A percentile compares a stretch with the other conserved stretches of the same genome.
Evolutionary conservation across 163 green algal genomes (phyloP).

Genomic region (Coccomyxa subellipsoidea): DNA sequence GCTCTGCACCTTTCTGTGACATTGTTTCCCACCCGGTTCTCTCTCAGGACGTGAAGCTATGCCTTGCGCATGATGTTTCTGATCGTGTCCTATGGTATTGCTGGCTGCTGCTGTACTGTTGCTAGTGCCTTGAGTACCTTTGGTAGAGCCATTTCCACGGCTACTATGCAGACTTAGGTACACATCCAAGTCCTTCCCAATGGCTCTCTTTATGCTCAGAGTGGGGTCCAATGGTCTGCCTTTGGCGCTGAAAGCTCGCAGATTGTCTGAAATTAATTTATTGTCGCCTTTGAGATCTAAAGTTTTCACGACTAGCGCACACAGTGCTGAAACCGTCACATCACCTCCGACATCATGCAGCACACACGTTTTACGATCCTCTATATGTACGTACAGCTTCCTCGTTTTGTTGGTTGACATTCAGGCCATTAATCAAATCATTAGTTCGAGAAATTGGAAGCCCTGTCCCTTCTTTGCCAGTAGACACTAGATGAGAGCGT

Average conservation of each 20-base stretch:
- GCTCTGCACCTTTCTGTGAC: not conserved
- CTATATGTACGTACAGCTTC: not conserved
- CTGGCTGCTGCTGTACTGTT: not conserved
- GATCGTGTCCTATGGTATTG: not conserved
- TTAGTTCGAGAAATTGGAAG: too few relatives aligned
- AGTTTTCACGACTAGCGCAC: not conserved
- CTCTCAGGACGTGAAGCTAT: not conserved
- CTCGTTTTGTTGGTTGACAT: not conserved
- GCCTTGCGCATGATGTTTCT: not conserved
- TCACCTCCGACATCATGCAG: not conserved
- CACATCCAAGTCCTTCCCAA: not conserved
- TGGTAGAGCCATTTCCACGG: not conserved
- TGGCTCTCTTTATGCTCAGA: not conserved
- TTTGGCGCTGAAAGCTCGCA: not conserved
- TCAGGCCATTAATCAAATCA: too few relatives aligned
- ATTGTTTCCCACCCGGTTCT: not conserved
- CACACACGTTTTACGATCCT: not conserved
- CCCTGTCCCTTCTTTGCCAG: too few relatives aligned
- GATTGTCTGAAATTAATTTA: not conserved
- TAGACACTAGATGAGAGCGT: not conserved
- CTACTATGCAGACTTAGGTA: not conserved
- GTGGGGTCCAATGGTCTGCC: not conserved
- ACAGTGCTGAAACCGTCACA: not conserved
- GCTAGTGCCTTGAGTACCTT: not conserved
- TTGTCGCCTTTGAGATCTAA: not conserved